Evolutionary conservation across 345 rosid genomes (phyloP).

Genomic region (Lagerstroemia speciosa): DNA sequence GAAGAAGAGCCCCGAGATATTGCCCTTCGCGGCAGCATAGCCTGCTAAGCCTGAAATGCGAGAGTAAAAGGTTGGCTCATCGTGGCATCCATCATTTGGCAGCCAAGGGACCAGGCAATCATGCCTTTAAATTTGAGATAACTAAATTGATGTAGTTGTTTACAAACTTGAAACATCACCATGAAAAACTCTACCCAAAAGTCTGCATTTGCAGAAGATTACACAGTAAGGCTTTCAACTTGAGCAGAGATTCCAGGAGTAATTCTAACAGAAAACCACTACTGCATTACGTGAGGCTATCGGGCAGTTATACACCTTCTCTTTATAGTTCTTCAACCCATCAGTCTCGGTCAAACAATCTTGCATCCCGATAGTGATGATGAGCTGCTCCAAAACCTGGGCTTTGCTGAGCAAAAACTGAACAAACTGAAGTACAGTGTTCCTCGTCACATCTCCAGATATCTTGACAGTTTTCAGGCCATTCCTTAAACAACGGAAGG

Average conservation of each 20-base stretch:
- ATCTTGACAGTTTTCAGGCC: slow-evolving; percentile 13
- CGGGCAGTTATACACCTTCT: slow-evolving; percentile 10
- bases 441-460: slow-evolving; percentile 6
- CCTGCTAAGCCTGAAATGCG: too few species aligned
- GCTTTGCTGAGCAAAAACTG: slow-evolving; percentile 9
- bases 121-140: not conserved
- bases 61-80: too few species aligned
- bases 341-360: too few species aligned
- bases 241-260: not conserved
- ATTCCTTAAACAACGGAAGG: slow-evolving; percentile 6
- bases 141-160: not conserved
- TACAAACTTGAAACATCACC: not conserved
- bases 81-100: too few species aligned
- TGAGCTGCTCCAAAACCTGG: slow-evolving; percentile 12
- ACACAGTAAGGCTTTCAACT: not conserved
- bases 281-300: slow-evolving; percentile 10
- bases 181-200: not conserved
- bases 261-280: slow-evolving; percentile 1
- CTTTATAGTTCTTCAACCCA: not conserved
- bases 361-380: not conserved
- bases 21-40: too few species aligned
- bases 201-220: not conserved
- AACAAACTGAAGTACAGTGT: slow-evolving; percentile 4
- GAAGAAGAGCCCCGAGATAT: too few species aligned
- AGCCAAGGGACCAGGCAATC: too few species aligned